These are phyloP conservation scores for Cytospora chrysosperma DNA, from an alignment of 2,329 filamentous ascomycete genomes.

Conservation along the genomic window DNA sequence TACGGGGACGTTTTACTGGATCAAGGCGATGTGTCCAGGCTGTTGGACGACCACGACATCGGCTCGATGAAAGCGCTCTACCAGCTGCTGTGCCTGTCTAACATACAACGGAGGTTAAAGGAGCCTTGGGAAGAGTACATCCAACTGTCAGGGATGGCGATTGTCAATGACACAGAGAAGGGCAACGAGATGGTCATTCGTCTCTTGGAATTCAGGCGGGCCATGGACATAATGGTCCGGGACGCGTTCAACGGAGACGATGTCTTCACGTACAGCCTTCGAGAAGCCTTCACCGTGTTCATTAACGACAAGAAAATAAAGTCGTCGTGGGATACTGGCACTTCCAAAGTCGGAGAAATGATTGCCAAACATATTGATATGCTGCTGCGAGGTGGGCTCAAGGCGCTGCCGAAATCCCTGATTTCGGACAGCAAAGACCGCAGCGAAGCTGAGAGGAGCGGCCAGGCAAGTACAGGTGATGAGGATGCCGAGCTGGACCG, in stretches of 20 bases:
- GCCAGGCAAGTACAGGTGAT: slow-evolving; percentile 69
- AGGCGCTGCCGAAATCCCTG: slow-evolving; percentile 71
- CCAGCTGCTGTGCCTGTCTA: slow-evolving; percentile 68
- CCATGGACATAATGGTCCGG: slow-evolving; percentile 73
- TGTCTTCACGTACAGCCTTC: slow-evolving; percentile 72
- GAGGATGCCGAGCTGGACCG: slow-evolving; percentile 90
- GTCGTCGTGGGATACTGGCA: slow-evolving; percentile 74
- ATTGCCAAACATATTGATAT: slow-evolving; percentile 95
- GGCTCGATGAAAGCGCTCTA: slow-evolving; percentile 75
- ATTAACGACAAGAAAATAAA: slow-evolving; percentile 85
- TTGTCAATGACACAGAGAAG: slow-evolving; percentile 77
- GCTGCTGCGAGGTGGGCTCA: slow-evolving; percentile 82
- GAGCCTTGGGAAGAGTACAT: slow-evolving; percentile 79
- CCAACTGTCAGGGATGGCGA: slow-evolving; percentile 66
- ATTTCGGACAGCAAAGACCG: slow-evolving; percentile 61
- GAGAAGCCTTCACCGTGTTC: slow-evolving; percentile 83
- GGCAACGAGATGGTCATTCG: slow-evolving; percentile 84
- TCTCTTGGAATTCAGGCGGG: slow-evolving; percentile 76
- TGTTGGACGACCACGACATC: slow-evolving; percentile 70
- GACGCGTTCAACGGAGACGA: slow-evolving; percentile 76
- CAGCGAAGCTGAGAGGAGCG: slow-evolving; percentile 57
- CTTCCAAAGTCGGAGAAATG: slow-evolving; percentile 96
- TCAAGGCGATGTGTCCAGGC: slow-evolving; percentile 63
- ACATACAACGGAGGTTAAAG: slow-evolving; percentile 68
- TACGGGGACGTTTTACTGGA: slow-evolving; percentile 68